Base-by-base conservation (phyloP, 2,329 filamentous ascomycete genomes). In the Ilyonectria destructans region DNA sequence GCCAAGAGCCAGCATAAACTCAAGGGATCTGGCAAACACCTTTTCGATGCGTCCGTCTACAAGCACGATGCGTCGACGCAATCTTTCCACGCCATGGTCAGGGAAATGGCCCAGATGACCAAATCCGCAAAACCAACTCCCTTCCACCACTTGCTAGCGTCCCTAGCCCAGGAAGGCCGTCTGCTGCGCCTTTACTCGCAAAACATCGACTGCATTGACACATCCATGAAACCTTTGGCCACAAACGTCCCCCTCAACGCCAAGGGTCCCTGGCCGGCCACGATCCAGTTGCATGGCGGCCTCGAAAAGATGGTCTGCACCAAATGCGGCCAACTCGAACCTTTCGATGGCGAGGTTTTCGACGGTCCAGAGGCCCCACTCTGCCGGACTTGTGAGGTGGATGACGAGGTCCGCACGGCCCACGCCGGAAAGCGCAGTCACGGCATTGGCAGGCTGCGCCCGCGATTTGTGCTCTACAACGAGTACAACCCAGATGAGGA, bases 31-130 rank as follows among this genome's bases (percentile, higher is more conserved):
- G 96, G 96, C 59, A 98, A 98, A 82, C 92, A 97, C 73, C 88
- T 99, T 1, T 99, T 99, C 78, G 96, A 99, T 83, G 96, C 96
- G 59, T 97, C 96, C 8, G 96, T 99, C 61, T 99, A 99, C 85
- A 95, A 94, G 81, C 93, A 97, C 84, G 92, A 97, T 79, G 88
- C 89, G 23, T 93, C 95, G 13, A 98, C 96, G 1, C 91, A 93
- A 26, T 94, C 93, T 12, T 99, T 99, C 80, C 96, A 99, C 81
- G 91, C 93, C 79, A 98, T 99, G 96, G 94, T 99, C 74, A 92
- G 95, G 78, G 92, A 93, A 76, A 88, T 99, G 76, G 94, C 94
- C 51, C 87, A 92, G 65, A 88, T 95, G 83, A 94, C 94, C 23
- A 90, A 91, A 74, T 87, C 87, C 58, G 95, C 96, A 62, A 83